Base-by-base conservation (phyloP, 768 basidiomycete genomes). In the Boletus pseudopeckii region DNA sequence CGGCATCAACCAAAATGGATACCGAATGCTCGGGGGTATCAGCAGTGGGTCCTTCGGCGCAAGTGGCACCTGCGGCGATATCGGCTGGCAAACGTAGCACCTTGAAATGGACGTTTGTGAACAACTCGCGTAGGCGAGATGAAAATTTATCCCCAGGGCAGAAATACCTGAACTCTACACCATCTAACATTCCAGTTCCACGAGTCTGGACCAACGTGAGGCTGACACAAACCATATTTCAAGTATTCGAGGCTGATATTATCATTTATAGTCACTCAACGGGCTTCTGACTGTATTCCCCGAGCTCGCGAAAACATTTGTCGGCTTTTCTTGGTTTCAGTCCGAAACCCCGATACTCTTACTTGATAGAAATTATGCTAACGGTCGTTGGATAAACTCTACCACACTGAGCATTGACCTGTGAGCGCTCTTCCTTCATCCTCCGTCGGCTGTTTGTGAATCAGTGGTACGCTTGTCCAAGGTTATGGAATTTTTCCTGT, bases 201-300 rank as follows among this genome's bases (percentile, higher is more conserved):
- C 56, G 70, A 36, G 59, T 64, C 18, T 70, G 69, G 70, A 59
- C 65, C 10, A 63, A 57, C 10, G 68, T 70, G 45, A 70, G 66
- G 38, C 40, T 22, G 17, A 33, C 18, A n/a, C 7, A 26, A 52
- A 22, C 18, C 18, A 4, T 48, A 5, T 28, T 30, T 45, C 7
- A 15, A 34, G 39, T 8, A 11, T 22, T 7, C 2, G 13, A 47
- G 18, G 34, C 34, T 60, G 32, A 63, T 37, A 18, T 30, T 30
- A 4, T 50, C 45, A 10, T 52, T 32, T 38, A 10, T 40, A 70
- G 68, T 68, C 67, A n/a, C 47, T 57, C 3, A 28, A 47, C 9
- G 62, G 61, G 11, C 57, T 70, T 20, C 8, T 54, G 22, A 59
- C 49, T 7, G 49, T 61, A 20, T 70, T 66, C 17, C 69, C 69